These are phyloP conservation scores for Dioscorea cayenensis DNA, from an alignment of 116 monocot genomes.

Conservation along the genomic window DNA sequence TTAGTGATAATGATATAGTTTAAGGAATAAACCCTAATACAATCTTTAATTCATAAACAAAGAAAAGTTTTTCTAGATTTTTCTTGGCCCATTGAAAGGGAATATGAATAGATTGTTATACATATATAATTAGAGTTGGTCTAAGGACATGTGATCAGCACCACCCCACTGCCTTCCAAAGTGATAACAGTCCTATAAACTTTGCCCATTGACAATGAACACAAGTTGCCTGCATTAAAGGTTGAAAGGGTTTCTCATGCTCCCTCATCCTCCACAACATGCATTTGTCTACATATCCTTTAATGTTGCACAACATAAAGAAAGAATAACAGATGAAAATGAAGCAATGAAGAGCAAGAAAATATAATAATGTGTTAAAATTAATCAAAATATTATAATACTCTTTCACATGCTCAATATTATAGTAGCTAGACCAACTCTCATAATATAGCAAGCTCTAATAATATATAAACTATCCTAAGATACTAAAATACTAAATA, in stretches of 20 bases:
- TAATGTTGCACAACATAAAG: too few species aligned
- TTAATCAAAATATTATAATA: too few species aligned
- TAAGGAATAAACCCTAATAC: background rate
- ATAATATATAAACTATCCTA: too few species aligned
- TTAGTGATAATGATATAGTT: background rate
- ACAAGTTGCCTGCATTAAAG: background rate
- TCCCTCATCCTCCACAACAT: background rate
- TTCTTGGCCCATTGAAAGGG: slow-evolving; percentile 8
- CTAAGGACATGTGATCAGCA: slow-evolving; percentile 8
- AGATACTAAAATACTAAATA: too few species aligned
- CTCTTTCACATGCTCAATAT: too few species aligned
- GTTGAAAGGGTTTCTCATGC: background rate
- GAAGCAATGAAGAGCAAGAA: too few species aligned
- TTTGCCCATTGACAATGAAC: background rate
- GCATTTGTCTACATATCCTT: background rate
- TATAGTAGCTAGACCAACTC: too few species aligned
- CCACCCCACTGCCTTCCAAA: background rate
- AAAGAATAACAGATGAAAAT: too few species aligned
- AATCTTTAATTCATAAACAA: background rate
- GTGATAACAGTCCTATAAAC: background rate
- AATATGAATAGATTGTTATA: background rate
- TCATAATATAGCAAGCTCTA: too few species aligned
- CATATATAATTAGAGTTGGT: background rate
- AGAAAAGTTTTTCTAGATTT: slow-evolving; percentile 8
- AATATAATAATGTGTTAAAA: too few species aligned